Base-by-base conservation (phyloP, 768 basidiomycete genomes). In the Gloeophyllum trabeum region DNA sequence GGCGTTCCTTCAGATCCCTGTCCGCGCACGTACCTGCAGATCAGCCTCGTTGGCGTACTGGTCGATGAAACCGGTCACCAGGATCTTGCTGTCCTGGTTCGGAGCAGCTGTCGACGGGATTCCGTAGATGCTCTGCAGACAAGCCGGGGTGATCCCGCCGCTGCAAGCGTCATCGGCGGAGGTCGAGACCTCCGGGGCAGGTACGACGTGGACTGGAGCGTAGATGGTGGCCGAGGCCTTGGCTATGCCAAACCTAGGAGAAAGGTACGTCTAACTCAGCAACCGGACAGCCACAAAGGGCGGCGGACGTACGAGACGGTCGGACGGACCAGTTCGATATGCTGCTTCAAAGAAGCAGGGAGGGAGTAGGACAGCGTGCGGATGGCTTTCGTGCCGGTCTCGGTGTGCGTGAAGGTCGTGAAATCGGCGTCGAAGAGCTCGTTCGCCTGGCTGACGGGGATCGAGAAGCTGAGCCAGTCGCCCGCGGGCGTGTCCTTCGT, bases 281-380 rank as follows among this genome's bases (percentile, higher is more conserved):
- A 16, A 32, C 28, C 16, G 10, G 10, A 16, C 10, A 37, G 12
- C 36, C 7, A 10, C 13, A 21, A 10, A 14, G 41, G 35, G 18
- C 35, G 13, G 21, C 36, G 42, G n/a, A 49, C 54, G 19, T 48
- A 59, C 51, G 53, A 45, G 16, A 48, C 50, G 1, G 54, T 60
- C 4, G 61, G 61, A 41, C 60, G 58, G 14, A 67, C 49, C 6
- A 58, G 35, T 21, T 57, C 47, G 42, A 67, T 48, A 39, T 60
- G 54, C 2, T 44, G 45, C 30, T 51, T 43, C 5, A 67, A 52
- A 12, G 51, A 50, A 12, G 49, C 35, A 3, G 65, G 66, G 25
- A 67, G 48, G 7, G 64, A 63, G 50, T 63, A 65, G 12, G 48
- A 44, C n/a, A 65, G 55, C 3, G 65, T 65, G 34, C 64, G 59